Evolutionary conservation across 2,329 filamentous ascomycete species (phyloP).

Genomic region (Neurospora sp.): DNA sequence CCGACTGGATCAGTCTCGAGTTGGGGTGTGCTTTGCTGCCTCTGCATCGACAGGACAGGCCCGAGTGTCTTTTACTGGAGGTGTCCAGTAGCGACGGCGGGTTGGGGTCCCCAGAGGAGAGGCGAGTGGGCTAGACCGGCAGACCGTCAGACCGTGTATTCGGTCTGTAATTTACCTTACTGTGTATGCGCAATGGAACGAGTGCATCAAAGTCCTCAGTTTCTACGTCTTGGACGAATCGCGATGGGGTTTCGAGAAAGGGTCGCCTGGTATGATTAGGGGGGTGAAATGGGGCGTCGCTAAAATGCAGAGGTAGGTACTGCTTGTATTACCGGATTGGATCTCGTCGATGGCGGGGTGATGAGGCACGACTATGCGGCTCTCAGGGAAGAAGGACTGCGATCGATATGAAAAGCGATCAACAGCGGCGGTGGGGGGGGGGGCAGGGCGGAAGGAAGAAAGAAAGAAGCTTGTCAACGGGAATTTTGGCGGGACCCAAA

Average conservation of each 20-base stretch:
- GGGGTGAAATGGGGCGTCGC: neutral
- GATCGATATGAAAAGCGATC: neutral
- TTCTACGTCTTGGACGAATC: neutral
- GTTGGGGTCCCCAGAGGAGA: neutral
- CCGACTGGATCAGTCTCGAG: constrained; percentile 5
- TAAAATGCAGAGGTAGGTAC: neutral
- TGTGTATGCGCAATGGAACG: neutral
- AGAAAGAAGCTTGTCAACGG: neutral
- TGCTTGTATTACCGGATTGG: neutral
- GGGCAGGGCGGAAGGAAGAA: neutral
- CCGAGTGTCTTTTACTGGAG: constrained; percentile 3
- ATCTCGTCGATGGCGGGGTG: neutral
- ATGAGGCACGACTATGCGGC: neutral
- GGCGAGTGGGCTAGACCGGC: neutral
- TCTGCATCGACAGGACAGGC: constrained; percentile 8
- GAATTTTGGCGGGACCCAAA: neutral
- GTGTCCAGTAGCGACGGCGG: neutral
- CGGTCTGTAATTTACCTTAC: no score
- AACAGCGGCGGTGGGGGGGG: neutral
- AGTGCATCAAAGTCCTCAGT: neutral
- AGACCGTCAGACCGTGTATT: neutral
- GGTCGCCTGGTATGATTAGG: neutral
- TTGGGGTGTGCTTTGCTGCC: neutral
- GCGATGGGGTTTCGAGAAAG: neutral
- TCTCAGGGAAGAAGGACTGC: neutral